These are phyloP conservation scores for Gnomoniopsis sp. DNA, from an alignment of 2,329 filamentous ascomycete genomes.

Conservation along the genomic window DNA sequence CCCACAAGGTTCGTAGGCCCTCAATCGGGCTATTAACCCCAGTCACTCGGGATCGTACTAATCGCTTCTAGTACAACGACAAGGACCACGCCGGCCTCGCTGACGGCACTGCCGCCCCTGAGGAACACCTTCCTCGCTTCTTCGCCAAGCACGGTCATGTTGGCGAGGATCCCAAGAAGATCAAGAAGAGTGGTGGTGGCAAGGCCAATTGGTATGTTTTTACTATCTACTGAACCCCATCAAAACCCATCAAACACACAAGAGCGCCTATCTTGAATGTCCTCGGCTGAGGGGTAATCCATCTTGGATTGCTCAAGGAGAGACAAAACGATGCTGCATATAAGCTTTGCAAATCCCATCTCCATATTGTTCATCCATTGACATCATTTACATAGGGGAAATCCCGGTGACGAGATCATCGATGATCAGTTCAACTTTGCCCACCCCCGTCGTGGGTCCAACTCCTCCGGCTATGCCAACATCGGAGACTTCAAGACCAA, in stretches of 20 bases:
- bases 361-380: background rate
- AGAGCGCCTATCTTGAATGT: background rate
- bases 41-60: background rate
- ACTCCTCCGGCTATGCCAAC: slow-evolving; percentile 73
- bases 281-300: too few species aligned
- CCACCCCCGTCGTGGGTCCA: slow-evolving; percentile 88
- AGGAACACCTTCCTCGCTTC: slow-evolving; percentile 82
- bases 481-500: slow-evolving; percentile 89
- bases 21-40: background rate
- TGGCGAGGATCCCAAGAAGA: slow-evolving; percentile 83
- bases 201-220: slow-evolving; percentile 84
- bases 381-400: slow-evolving; percentile 61
- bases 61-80: slow-evolving; percentile 56
- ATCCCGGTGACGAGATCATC: slow-evolving; percentile 75
- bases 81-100: slow-evolving; percentile 81
- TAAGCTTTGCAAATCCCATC: background rate
- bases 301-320: background rate
- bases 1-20: slow-evolving; percentile 67
- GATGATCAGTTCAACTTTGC: slow-evolving; percentile 80
- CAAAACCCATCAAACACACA: background rate
- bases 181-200: slow-evolving; percentile 93
- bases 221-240: background rate
- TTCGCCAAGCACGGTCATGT: slow-evolving; percentile 84
- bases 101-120: slow-evolving; percentile 65
- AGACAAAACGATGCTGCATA: background rate